Evolutionary conservation across 1,284 basidiomycete genomes (phyloP), one percentile per base, ranked within the genome.

Genomic region (Omphalotus olearius): DNA sequence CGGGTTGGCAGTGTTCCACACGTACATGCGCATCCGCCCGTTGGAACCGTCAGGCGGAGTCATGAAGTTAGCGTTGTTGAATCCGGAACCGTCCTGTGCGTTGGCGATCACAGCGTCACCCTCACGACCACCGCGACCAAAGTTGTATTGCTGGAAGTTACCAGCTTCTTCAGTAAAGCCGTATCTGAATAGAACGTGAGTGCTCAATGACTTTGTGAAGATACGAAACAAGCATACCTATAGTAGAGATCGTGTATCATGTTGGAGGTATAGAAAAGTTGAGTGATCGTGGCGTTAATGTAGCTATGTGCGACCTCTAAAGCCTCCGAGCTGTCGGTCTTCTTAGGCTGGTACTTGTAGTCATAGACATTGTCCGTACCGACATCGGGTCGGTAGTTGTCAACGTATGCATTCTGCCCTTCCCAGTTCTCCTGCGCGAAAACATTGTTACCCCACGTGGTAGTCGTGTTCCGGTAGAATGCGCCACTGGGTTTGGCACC

Each of bases 81-180:
- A 94, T 3, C 94, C 94, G 18, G 84, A 88, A 40, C 93, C 93
- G 62, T 97, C 94, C 70, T 97, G 93, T 1, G 95, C 94, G 62
- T 96, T 96, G 50, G 92, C 85, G 58, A 97, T 93, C 57, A 98
- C 91, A 40, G 85, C 93, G 61, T 98, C 95, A 56, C 82, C 81
- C 62, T 91, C 93, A 53, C 73, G 72, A 38, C 95, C 95, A 30
- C 94, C 95, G 47, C 85, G 83, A 1, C 85, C 92, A 64, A 93
- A 94, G 82, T 98, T 98, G 79, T 92, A 78, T 66, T 95, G 91
- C 70, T 98, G 95, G 86, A 98, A 98, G 79, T 98, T 98, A 36
- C 95, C 93, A 2, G 92, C 76, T 6, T 81, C 77, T 69, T 98
- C 94, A 64, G 90, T 89, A 68, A 98, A 97, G 25, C 94, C 94